Evolutionary conservation across 305 asterid genomes (phyloP).

Genomic region (Coffea humblotiana): DNA sequence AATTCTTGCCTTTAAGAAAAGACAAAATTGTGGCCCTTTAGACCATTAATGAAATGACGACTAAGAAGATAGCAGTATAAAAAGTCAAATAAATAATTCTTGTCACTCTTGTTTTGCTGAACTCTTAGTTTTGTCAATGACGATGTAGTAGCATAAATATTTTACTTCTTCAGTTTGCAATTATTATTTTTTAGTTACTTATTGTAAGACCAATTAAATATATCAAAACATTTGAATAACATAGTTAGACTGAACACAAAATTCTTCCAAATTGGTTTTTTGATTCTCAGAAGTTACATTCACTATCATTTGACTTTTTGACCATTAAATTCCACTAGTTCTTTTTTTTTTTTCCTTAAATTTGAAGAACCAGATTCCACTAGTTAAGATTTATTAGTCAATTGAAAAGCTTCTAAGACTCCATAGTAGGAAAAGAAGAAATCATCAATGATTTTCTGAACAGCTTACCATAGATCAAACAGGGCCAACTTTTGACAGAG

Average conservation of each 20-base stretch:
- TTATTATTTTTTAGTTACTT: neutral
- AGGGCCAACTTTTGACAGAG: neutral
- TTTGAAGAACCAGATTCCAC: neutral
- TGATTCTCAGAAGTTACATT: too few species aligned
- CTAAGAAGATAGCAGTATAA: neutral
- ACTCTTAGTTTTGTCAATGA: too few species aligned
- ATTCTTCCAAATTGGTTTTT: too few species aligned
- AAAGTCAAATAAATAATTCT: too few species aligned
- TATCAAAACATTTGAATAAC: too few species aligned
- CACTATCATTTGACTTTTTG: too few species aligned
- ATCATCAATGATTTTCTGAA: too few species aligned
- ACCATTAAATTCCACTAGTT: too few species aligned
- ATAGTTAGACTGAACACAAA: too few species aligned
- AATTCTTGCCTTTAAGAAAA: neutral
- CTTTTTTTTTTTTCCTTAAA: too few species aligned
- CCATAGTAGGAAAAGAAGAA: neutral
- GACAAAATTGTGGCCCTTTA: neutral
- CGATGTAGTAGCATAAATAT: neutral
- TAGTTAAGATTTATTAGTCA: neutral
- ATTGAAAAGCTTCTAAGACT: neutral
- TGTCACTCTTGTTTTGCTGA: neutral
- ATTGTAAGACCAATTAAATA: neutral
- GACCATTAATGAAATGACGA: neutral
- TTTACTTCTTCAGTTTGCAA: neutral
- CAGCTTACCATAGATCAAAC: too few species aligned